Evolutionary conservation across 805 yeast species (phyloP), one percentile per base, ranked within the genome.

Genomic region (Blastobotrys attinorum): DNA sequence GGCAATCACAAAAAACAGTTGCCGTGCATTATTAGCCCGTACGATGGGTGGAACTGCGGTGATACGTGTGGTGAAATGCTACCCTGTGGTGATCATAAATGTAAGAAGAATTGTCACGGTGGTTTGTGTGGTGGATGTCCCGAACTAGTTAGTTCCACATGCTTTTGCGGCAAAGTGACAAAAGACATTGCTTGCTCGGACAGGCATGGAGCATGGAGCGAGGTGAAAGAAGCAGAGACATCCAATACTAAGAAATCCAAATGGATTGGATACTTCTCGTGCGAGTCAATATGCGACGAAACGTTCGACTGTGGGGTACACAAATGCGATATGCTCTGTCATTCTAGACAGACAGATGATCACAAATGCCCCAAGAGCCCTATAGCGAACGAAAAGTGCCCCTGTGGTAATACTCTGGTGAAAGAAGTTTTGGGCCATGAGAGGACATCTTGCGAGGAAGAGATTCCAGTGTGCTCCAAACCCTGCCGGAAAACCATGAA

Each of bases 51-150:
- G 89, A 58, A 63, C 3, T 88, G 96, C 62, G 72, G 69, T 1
- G 70, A 70, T 1, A 60, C 62, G 1, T 88, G 97, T 62, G 70
- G 69, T 4, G 78, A 79, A 47, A 45, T 65, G 2, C 57, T 86
- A 58, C 84, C 95, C 13, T 77, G 92, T 66, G 82, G 83, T 2
- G 65, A 73, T 10, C 96, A 89, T 58, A 62, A 56, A 34, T 88
- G 96, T 63, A 50, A 61, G 3, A 61, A 64, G 34, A 64, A 57
- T 3, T 88, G 97, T 59, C 97, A 88, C 62, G 58, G 66, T n/a
- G 96, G 95, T 0, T 66, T 83, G 18, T 88, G 96, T 66, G 95
- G 94, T 0, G 67, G 70, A 4, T 88, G 96, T 60, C 63, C 70
- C 5, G 73, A 69, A 40, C 50, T 55, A 2, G 60, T 82, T 1